Percentiles rank a stretch among this genome's conserved stretches.
Evolutionary conservation across 805 yeast species (phyloP).

Genomic region (Spathaspora passalidarum): DNA sequence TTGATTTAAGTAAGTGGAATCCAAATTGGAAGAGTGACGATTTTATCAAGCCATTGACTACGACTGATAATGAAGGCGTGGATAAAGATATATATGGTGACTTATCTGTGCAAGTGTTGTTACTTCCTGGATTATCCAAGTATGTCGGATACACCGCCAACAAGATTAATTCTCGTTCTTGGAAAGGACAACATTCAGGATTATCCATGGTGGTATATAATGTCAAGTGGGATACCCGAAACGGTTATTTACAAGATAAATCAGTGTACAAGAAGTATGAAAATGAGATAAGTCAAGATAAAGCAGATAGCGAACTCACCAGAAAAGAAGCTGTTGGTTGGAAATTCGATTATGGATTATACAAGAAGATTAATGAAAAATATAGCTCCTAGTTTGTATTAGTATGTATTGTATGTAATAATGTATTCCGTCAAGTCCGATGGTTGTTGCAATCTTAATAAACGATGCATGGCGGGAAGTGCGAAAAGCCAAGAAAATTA

Average conservation of each 20-base stretch:
- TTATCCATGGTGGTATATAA: constrained; percentile 61
- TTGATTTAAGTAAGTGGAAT: constrained; percentile 30
- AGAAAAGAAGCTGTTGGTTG: constrained; percentile 24
- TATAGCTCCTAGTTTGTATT: constrained; percentile 4
- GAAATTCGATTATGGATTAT: constrained; percentile 29
- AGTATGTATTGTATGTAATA: no score
- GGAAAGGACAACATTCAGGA: constrained; percentile 78
- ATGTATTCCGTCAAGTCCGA: no score
- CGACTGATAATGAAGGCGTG: constrained; percentile 12
- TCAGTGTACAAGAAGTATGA: constrained; percentile 26
- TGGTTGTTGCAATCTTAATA: no score
- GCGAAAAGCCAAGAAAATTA: no score
- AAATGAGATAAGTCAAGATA: constrained; percentile 23
- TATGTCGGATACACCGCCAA: constrained; percentile 67
- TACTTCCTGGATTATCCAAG: constrained; percentile 65
- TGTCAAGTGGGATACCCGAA: constrained; percentile 46
- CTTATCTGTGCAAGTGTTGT: constrained; percentile 52
- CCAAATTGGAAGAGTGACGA: constrained; percentile 24
- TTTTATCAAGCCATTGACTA: constrained; percentile 21
- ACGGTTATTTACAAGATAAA: constrained; percentile 26
- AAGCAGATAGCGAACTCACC: constrained; percentile 12
- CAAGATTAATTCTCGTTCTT: constrained; percentile 71
- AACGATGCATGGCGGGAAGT: no score
- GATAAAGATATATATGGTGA: constrained; percentile 37
- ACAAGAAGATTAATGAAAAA: constrained; percentile 25